Evolutionary conservation across 2,329 filamentous ascomycete genomes (phyloP).

Genomic region (Beauveria medogensis): DNA sequence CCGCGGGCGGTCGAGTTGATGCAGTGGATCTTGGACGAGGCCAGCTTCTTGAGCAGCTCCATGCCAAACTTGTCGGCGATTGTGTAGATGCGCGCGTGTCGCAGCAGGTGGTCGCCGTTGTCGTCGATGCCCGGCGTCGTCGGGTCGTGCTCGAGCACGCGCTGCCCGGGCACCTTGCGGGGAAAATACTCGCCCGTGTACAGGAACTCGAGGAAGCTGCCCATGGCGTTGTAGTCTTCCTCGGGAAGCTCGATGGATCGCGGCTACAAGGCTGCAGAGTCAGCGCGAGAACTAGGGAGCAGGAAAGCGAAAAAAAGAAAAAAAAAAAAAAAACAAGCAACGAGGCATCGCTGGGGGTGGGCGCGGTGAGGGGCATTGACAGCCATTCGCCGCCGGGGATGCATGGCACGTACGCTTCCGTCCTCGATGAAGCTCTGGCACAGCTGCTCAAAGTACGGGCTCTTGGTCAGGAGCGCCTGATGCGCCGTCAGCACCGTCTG

Average conservation of each 20-base stretch:
- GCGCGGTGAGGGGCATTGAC: background rate
- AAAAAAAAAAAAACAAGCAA: no score
- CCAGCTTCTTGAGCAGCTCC: slow-evolving; percentile 61
- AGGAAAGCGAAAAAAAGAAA: no score
- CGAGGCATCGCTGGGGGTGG: background rate
- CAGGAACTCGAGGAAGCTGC: slow-evolving; percentile 33
- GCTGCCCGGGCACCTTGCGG: slow-evolving; percentile 52
- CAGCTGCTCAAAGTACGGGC: slow-evolving; percentile 63
- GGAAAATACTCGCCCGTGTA: slow-evolving; percentile 59
- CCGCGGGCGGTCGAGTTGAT: slow-evolving; percentile 80
- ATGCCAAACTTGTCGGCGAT: slow-evolving; percentile 72
- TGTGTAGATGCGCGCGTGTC: slow-evolving; percentile 84
- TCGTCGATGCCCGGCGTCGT: slow-evolving; percentile 60
- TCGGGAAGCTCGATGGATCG: slow-evolving; percentile 58
- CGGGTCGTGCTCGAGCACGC: slow-evolving; percentile 62
- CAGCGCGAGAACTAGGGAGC: background rate
- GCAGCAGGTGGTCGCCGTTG: slow-evolving; percentile 74
- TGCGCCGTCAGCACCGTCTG: slow-evolving; percentile 67
- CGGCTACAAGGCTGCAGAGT: slow-evolving; percentile 27
- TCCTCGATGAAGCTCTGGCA: slow-evolving; percentile 55
- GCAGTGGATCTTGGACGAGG: slow-evolving; percentile 85
- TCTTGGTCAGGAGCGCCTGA: slow-evolving; percentile 65
- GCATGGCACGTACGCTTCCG: slow-evolving; percentile 43
- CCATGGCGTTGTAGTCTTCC: slow-evolving; percentile 27
- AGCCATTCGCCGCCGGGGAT: background rate